Evolutionary conservation across 208 protist species (phyloP).

Genomic region (Leishmania turanica): DNA sequence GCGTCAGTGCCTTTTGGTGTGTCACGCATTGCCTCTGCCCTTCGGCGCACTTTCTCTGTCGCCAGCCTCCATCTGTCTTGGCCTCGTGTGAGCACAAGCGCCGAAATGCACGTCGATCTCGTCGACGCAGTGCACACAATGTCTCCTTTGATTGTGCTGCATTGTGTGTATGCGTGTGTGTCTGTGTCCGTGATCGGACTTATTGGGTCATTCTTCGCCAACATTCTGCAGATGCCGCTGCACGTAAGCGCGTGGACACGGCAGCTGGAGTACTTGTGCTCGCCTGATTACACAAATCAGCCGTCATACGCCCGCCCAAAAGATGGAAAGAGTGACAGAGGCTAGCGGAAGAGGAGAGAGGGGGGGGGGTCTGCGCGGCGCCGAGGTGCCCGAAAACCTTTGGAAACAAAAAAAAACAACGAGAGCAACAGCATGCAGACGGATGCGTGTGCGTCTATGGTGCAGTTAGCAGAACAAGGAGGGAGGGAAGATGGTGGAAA

Average conservation of each 20-base stretch:
- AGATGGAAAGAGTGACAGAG: neutral
- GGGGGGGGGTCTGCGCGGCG: neutral
- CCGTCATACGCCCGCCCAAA: neutral
- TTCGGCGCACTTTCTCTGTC: neutral
- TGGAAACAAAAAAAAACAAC: neutral
- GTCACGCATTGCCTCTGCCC: neutral
- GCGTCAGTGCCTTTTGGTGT: too few species aligned
- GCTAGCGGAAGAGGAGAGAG: neutral
- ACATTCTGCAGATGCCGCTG: neutral
- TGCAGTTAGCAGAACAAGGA: neutral
- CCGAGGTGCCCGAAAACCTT: neutral
- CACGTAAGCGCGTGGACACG: neutral
- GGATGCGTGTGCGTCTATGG: neutral
- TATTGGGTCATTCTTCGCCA: neutral
- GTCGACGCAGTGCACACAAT: neutral
- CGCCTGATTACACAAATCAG: neutral
- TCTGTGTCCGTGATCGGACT: neutral
- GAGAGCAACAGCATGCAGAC: neutral
- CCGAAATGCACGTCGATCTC: neutral
- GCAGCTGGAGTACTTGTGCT: neutral
- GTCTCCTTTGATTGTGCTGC: neutral
- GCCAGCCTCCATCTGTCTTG: neutral
- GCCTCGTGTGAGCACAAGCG: neutral
- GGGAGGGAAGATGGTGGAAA: neutral
- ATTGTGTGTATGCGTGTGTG: neutral